Conservation (phyloP, 306 rosid species). For the Cicer arietinum region DNA sequence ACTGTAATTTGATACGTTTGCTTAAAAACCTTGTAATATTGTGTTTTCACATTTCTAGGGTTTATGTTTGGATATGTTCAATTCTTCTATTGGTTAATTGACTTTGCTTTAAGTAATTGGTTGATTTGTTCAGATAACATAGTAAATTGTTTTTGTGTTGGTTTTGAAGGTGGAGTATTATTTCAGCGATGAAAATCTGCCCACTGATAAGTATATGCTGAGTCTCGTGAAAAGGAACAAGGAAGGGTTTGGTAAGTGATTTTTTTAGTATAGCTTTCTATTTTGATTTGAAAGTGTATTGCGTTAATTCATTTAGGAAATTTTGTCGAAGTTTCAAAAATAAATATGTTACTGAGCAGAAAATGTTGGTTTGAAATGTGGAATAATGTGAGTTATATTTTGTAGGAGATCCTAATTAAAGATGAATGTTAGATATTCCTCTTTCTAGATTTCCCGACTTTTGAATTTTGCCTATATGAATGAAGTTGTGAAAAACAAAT, state of each 20-base stretch:
- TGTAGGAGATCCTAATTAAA: conserved; percentile 20
- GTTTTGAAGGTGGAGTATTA: conserved; percentile 88
- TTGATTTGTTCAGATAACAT: neutral
- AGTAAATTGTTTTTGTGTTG: conserved; percentile 18
- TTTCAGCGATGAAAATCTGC: conserved; percentile 86
- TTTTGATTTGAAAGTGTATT: conserved; percentile 24
- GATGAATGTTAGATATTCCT: neutral
- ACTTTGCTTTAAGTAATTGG: neutral
- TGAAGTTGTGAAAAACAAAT: neutral
- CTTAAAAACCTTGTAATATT: neutral
- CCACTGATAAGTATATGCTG: conserved; percentile 68
- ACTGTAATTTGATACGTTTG: conserved; percentile 6
- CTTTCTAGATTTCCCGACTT: neutral
- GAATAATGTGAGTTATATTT: conserved; percentile 7
- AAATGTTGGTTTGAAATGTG: conserved; percentile 27
- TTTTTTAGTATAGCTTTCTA: conserved; percentile 13
- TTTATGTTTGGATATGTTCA: conserved; percentile 12
- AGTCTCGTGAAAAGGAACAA: conserved; percentile 76
- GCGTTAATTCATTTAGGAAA: conserved; percentile 12
- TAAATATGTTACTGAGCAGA: neutral
- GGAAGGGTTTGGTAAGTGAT: conserved; percentile 84
- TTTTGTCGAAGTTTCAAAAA: neutral
- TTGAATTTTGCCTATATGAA: conserved; percentile 12
- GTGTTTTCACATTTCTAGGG: conserved; percentile 20
- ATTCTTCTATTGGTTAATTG: neutral